Evolutionary conservation across 2,329 filamentous ascomycete genomes (phyloP), one percentile per base, ranked within the genome.

Genomic region (Fusarium sp.): DNA sequence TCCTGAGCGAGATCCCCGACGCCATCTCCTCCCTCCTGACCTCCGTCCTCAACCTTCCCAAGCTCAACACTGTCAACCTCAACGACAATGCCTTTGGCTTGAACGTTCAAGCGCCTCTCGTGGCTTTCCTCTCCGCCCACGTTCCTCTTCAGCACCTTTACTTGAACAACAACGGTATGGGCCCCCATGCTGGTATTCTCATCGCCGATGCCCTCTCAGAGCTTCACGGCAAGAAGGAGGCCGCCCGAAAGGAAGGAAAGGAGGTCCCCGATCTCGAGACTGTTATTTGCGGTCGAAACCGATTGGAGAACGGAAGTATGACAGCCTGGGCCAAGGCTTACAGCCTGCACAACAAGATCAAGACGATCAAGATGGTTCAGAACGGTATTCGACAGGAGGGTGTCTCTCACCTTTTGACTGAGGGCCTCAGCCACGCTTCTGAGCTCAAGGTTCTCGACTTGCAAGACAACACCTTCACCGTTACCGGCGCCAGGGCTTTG

Each of bases 31-130:
- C 88, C 61, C 89, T 99, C 47, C 89, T 99, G 55, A 94, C 90
- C 40, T 91, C 95, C 6, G 89, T 98, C 41, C 89, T 97, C 59
- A 91, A 94, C 76, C 91, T 97, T 55, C 91, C 92, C 3, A 90
- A 92, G 59, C 90, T 99, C 44, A 91, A 92, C 79, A 97, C 94
- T 31, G 88, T 99, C 81, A 97, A 98, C 81, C 87, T 99, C 40
- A 97, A 95, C 81, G 96, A 99, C 82, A 99, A 99, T 81, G 96
- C 96, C 45, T 99, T 99, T 76, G 96, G 96, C 58, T 89, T 97
- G 65, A 97, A 97, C 82, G 97, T 93, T 16, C 92, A 97, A 79
- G 94, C 93, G 36, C 96, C 95, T 11, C 88, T 99, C 49, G 92
- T 97, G 72, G 92, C 92, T 63, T 99, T 99, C 83, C 89, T 99